Evolutionary conservation across 352 stramenopile species (phyloP).

Genomic region (Phytophthora multivora): DNA sequence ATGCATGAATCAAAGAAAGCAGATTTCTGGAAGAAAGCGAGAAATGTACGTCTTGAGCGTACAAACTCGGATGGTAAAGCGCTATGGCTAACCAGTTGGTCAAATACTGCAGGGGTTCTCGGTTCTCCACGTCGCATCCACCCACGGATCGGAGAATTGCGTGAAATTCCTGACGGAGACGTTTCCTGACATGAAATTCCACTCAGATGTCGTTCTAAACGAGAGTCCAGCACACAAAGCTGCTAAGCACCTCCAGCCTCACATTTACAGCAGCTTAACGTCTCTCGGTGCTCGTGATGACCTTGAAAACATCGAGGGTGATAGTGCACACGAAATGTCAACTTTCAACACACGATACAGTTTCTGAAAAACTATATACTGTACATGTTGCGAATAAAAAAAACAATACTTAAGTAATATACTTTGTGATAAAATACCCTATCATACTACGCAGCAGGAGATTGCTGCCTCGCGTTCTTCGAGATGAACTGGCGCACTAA

Average conservation of each 20-base stretch:
- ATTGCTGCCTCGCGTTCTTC: constrained; percentile 21
- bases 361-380: constrained; percentile 36
- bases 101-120: constrained; percentile 46
- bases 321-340: constrained; percentile 38
- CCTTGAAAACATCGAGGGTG: constrained; percentile 64
- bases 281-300: constrained; percentile 43
- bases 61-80: not conserved
- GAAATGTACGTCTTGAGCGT: constrained; percentile 42
- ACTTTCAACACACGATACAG: constrained; percentile 37
- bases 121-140: constrained; percentile 58
- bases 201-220: constrained; percentile 42
- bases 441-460: constrained; percentile 15
- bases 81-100: not conserved
- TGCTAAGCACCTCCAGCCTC: constrained; percentile 49
- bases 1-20: constrained; percentile 45
- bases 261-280: constrained; percentile 48
- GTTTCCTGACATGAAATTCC: constrained; percentile 46
- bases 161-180: constrained; percentile 46
- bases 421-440: too few species aligned
- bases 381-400: too few species aligned
- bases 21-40: constrained; percentile 52
- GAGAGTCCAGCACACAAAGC: constrained; percentile 71
- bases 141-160: constrained; percentile 51
- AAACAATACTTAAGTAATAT: too few species aligned
- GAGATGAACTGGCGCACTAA: constrained; percentile 70